A percentile compares a stretch with the other conserved stretches of the same genome.
These are phyloP conservation scores for Deinandra increscens DNA, from an alignment of 129 eudicot species.

Conservation along the genomic window DNA sequence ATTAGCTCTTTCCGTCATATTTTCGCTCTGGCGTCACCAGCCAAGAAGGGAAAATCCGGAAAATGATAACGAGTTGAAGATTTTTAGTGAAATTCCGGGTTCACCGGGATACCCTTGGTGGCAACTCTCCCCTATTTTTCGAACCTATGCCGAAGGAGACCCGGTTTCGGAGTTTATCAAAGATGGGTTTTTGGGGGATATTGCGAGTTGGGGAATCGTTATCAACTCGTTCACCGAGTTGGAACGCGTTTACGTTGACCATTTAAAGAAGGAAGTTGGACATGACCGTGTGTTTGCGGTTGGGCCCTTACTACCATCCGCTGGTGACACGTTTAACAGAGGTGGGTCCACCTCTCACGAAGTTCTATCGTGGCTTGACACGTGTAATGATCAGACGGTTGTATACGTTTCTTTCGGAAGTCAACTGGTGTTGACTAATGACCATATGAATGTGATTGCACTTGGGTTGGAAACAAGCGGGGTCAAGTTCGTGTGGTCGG, in stretches of 20 bases:
- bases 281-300: conserved; percentile 57
- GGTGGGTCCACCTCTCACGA: conserved; percentile 42
- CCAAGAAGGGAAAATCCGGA: conserved; percentile 27
- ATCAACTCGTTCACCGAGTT: conserved; percentile 53
- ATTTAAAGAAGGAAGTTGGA: conserved; percentile 32
- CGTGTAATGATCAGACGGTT: conserved; percentile 35
- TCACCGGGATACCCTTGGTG: conserved; percentile 57
- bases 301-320: conserved; percentile 50
- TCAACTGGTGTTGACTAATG: conserved; percentile 53
- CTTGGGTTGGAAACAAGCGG: conserved; percentile 52
- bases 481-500: conserved; percentile 45
- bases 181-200: conserved; percentile 25
- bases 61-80: conserved; percentile 25
- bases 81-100: conserved; percentile 33
- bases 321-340: background rate
- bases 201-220: conserved; percentile 51
- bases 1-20: conserved; percentile 38
- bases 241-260: conserved; percentile 47
- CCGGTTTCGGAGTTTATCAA: conserved; percentile 40
- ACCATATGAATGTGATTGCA: conserved; percentile 52
- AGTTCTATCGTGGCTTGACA: conserved; percentile 51
- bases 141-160: conserved; percentile 42
- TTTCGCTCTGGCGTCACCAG: conserved; percentile 40
- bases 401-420: conserved; percentile 66
- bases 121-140: conserved; percentile 52